Base-by-base conservation (phyloP, 2,329 filamentous ascomycete species). In the Bertia moriformis region DNA sequence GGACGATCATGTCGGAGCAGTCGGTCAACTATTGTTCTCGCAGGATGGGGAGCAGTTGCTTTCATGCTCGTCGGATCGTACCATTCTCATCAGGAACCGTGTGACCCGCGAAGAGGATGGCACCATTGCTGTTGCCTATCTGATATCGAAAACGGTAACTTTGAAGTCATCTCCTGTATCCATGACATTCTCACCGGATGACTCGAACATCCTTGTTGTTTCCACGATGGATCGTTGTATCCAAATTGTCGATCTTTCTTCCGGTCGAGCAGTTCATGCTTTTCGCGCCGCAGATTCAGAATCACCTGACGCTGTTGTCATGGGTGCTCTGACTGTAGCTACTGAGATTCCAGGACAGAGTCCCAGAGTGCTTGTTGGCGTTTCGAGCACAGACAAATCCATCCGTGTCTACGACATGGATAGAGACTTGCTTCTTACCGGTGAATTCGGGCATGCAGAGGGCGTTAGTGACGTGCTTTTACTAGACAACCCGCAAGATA, bases 391-490 rank as follows among this genome's bases (percentile, higher is more conserved):
- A 1, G 75, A 80, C 52, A 80, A 79, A 49, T 79, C 75, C 2
- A 66, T 80, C 40, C 65, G 75, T 14, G 57, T 80, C 3, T 79
- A 80, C 45, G 69, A 76, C 32, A 49, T 62, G 20, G 71, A 77
- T 40, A 66, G 62, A 43, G 71, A 73, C 13, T 56, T 58, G 1
- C 57, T 80, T 4, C 57, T 78, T 7, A 67, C 68, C 4, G 65
- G 70, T 19, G 75, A 79, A 49, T 77, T 73, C 56, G 75, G 74
- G 13, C 75, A 80, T 46, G 77, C 73, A 0, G 75, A 79, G 50
- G 74, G 76, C 4, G 68, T 79, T 17, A 76, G 69, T 19, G 71
- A 73, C 42, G 63, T 75, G 20, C 60, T 71, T 4, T 51, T 77
- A 1, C 49, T 71, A 15, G 56, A 62, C 35, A 43, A 40, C n/a